Conservation (phyloP, 208 protist genomes). For the Acanthamoeba lenticulata region DNA sequence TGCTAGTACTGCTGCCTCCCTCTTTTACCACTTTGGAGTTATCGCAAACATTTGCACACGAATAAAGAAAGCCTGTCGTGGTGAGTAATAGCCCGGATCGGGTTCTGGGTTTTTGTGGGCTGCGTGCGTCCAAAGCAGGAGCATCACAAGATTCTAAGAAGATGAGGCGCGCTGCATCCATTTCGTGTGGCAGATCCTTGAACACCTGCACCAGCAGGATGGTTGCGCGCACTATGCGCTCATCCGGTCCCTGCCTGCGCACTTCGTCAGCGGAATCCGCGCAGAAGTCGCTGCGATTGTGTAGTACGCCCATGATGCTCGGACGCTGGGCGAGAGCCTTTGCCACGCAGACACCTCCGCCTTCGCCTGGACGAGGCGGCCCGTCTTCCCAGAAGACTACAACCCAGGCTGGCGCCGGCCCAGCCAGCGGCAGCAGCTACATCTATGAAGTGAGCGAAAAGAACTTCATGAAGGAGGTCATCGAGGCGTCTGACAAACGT, state of each 20-base stretch:
- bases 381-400: not conserved
- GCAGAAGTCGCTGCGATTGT: not conserved
- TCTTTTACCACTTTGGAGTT: too few relatives aligned
- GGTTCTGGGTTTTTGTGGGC: too few relatives aligned
- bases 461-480: constrained; percentile 47
- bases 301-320: too few relatives aligned
- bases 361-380: not conserved
- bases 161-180: not conserved
- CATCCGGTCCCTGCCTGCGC: too few relatives aligned
- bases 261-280: too few relatives aligned
- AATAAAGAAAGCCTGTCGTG: too few relatives aligned
- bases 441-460: constrained; percentile 38
- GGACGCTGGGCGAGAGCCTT: not conserved
- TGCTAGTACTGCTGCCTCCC: too few relatives aligned
- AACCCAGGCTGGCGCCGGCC: not conserved
- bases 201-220: not conserved
- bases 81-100: too few relatives aligned
- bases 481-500: constrained; percentile 50
- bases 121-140: too few relatives aligned
- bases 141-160: too few relatives aligned
- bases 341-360: not conserved
- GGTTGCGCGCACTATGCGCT: not conserved
- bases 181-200: not conserved
- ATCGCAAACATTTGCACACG: too few relatives aligned
- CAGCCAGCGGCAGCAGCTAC: too few relatives aligned